Percentiles rank a stretch among this genome's conserved stretches.
These are phyloP conservation scores for Ormosia emarginata DNA, from an alignment of 306 rosid species.

Conservation along the genomic window DNA sequence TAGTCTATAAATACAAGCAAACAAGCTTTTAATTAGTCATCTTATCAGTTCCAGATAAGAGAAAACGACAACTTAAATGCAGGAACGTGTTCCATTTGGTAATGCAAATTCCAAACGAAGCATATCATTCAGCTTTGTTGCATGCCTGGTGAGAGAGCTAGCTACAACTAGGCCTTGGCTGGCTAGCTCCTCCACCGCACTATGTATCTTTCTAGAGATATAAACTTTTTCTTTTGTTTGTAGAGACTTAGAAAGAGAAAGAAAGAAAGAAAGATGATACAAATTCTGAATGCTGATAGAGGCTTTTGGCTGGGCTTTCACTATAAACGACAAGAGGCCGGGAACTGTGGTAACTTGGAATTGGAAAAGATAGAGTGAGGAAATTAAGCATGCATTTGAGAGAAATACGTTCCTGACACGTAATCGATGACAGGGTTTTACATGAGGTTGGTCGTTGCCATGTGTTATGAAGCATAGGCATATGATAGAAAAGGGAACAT, in stretches of 20 bases:
- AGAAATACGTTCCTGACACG: conserved; percentile 47
- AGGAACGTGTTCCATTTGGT: conserved; percentile 8
- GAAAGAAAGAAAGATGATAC: not conserved
- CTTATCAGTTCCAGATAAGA: conserved; percentile 6
- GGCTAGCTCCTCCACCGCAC: not conserved
- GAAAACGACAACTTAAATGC: conserved; percentile 22
- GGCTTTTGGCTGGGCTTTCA: conserved; percentile 22
- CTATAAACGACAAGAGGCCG: not conserved
- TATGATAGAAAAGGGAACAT: not conserved
- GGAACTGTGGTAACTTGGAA: not conserved
- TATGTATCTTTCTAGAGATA: not conserved
- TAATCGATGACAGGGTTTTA: conserved; percentile 31
- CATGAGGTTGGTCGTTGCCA: conserved; percentile 46
- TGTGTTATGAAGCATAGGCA: conserved; percentile 14
- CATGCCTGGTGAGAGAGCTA: conserved; percentile 3
- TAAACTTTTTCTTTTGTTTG: not conserved
- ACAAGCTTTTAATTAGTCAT: not conserved
- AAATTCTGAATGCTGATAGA: not conserved
- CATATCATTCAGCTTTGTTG: not conserved
- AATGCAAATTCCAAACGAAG: conserved; percentile 9
- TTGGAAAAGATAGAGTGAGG: conserved; percentile 6
- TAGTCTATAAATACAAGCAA: not conserved
- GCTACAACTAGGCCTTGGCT: not conserved
- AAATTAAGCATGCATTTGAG: conserved; percentile 42
- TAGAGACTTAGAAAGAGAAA: not conserved